Evolutionary conservation across 352 stramenopile species (phyloP), one percentile per base, ranked within the genome.

Genomic region (Phytophthora fragariae): DNA sequence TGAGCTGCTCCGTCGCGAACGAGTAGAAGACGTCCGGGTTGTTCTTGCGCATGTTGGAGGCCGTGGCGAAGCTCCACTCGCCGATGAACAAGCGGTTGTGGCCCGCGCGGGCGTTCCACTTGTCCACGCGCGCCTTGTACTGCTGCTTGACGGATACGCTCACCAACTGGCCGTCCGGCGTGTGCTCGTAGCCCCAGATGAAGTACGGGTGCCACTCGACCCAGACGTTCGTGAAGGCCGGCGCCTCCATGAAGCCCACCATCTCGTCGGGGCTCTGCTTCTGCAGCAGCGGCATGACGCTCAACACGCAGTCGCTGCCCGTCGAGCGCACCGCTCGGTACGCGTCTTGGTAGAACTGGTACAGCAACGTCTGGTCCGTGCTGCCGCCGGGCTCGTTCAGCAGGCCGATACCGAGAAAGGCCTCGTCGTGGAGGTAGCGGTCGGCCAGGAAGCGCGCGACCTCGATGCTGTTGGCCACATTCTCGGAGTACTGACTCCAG

Each of bases 131-230:
- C 15, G 21, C 63, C 29, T 75, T 76, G 63, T 79, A 82, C 44
- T 79, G 46, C 65, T 81, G 66, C 33, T 72, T 73, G 6, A 81
- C 57, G n/a, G 78, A 65, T 11, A 72, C 56, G 29, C 55, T 78
- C 52, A 93, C 68, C 17, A 94, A 46, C 15, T 91, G 65, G 7
- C 81, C 68, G 41, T 87, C 85, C 39, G 79, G 71, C 7, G 73
- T 76, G 21, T 89, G 60, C 59, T 94, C 84, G 62, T 85, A 94
- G 53, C 89, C 88, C 89, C 85, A 95, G 29, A 95, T 75, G 54
- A 93, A 93, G 73, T 95, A 95, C 37, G 76, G 84, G 41, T 93
- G 88, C 86, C 86, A 95, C 57, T 95, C 89, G 65, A 92, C 76
- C 86, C 89, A 96, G 14, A 96, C 84, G 61, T 96, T 96, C 19